Base-by-base conservation (phyloP, 768 basidiomycete species). In the Gymnopilus junonius region DNA sequence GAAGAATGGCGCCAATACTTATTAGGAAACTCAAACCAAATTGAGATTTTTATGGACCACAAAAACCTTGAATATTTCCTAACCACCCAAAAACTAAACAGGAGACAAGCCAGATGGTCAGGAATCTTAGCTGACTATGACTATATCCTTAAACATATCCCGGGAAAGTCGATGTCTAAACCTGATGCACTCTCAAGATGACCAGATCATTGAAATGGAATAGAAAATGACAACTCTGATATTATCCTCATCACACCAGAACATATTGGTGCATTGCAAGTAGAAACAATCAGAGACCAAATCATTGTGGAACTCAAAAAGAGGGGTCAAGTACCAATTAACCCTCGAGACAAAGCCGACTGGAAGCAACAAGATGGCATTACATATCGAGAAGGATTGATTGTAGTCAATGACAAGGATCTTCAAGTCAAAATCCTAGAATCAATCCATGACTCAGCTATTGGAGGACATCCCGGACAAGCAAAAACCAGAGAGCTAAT, bases 81-180 rank as follows among this genome's bases (percentile, higher is more conserved):
- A 8, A 71, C 70, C 7, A 62, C 78, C 1, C 69, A 76, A 50
- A 75, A 79, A 8, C 71, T 85, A 0, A 83, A 76, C 59, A 67
- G 74, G 2, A 51, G 79, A 15, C 84, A 86, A 69, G 83, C 77
- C 0, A 54, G 75, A 7, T 86, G 84, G 84, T 72, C 75, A 0
- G 55, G 70, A 1, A 63, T 70, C 11, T 71, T 85, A 0, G 64
- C 75, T 0, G 66, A 75, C 10, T 83, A 73, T 62, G 67, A 81
- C 51, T 81, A 75, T 23, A 20, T 51, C 67, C 42, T 74, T 1
- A 54, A 69, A 8, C 81, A 76, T 65, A 59, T 34, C 55, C 77
- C 75, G 10, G 76, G 74, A 17, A 61, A 32, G 25, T 37, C 40
- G 0, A 73, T 73, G 60, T 51, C 60, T 1, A 65, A 69, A 8